Conservation (phyloP, 1,284 basidiomycete species). For the Volvariella volvacea region DNA sequence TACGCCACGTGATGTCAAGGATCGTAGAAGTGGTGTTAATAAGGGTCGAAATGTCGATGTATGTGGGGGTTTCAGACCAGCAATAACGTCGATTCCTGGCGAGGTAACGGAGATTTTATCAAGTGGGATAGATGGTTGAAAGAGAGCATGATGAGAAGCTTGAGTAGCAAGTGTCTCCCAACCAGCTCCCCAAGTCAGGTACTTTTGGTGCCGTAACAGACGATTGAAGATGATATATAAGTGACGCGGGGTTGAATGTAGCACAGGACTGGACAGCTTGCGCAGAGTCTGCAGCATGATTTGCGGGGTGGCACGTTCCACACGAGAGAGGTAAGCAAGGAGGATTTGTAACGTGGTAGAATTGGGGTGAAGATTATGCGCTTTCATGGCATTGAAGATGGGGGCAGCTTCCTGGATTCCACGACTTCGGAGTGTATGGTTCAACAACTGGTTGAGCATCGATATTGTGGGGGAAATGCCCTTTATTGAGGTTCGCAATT, state of each 20-base stretch:
- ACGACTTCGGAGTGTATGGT: conserved; percentile 35
- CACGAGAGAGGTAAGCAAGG: conserved; percentile 39
- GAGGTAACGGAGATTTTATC: conserved; percentile 19
- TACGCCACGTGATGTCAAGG: conserved; percentile 38
- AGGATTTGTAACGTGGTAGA: conserved; percentile 47
- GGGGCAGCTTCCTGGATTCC: conserved; percentile 39
- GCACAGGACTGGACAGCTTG: conserved; percentile 27
- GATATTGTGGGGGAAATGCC: conserved; percentile 35
- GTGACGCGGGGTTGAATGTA: conserved; percentile 41
- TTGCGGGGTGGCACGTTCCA: conserved; percentile 32
- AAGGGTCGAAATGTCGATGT: conserved; percentile 27
- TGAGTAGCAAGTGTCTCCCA: conserved; percentile 41
- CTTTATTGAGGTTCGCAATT: conserved; percentile 16
- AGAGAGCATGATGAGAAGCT: conserved; percentile 25
- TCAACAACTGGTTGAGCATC: conserved; percentile 55
- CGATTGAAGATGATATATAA: conserved; percentile 43
- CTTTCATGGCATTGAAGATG: conserved; percentile 49
- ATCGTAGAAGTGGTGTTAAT: conserved; percentile 37
- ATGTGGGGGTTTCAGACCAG: conserved; percentile 33
- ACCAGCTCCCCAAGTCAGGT: conserved; percentile 34
- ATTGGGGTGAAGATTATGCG: conserved; percentile 41
- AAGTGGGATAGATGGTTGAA: conserved; percentile 12
- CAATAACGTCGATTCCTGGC: conserved; percentile 40
- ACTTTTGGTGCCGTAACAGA: conserved; percentile 42
- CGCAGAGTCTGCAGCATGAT: conserved; percentile 41